A percentile compares a stretch with the other conserved stretches of the same genome.
Conservation (phyloP, 495 filamentous ascomycete genomes). For the Aspergillus panamensis region DNA sequence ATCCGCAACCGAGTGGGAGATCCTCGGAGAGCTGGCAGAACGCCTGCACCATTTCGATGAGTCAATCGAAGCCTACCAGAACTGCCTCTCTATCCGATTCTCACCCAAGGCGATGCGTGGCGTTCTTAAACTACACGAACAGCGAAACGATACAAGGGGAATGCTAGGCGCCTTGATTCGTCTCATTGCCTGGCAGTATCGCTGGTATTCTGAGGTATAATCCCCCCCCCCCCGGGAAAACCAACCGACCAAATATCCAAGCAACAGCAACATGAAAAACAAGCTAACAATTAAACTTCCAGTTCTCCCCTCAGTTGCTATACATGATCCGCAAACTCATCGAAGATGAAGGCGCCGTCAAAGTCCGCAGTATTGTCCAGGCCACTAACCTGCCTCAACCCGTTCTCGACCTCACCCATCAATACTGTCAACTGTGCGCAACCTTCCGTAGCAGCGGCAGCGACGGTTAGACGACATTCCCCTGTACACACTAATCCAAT, state of each 20-base stretch:
- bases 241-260: neutral
- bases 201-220: conserved; percentile 91
- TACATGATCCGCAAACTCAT: conserved; percentile 86
- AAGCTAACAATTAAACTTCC: conserved; percentile 18
- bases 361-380: conserved; percentile 94
- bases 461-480: conserved; percentile 57
- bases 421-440: conserved; percentile 91
- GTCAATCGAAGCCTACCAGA: conserved; percentile 85
- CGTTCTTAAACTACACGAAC: conserved; percentile 72
- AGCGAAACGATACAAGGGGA: conserved; percentile 66
- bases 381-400: conserved; percentile 89
- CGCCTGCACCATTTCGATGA: conserved; percentile 87
- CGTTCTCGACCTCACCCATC: conserved; percentile 90
- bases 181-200: conserved; percentile 94
- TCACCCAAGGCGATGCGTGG: conserved; percentile 87
- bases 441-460: conserved; percentile 93
- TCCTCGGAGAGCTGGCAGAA: conserved; percentile 88
- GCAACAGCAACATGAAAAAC: neutral
- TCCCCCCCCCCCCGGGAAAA: neutral
- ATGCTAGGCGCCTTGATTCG: conserved; percentile 78
- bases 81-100: conserved; percentile 77
- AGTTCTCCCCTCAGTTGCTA: conserved; percentile 91
- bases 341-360: conserved; percentile 95
- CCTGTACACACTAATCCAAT: no score
- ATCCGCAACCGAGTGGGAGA: conserved; percentile 95